These are phyloP conservation scores for Phytopythium sindhum DNA, from an alignment of 352 stramenopile species.

Conservation along the genomic window DNA sequence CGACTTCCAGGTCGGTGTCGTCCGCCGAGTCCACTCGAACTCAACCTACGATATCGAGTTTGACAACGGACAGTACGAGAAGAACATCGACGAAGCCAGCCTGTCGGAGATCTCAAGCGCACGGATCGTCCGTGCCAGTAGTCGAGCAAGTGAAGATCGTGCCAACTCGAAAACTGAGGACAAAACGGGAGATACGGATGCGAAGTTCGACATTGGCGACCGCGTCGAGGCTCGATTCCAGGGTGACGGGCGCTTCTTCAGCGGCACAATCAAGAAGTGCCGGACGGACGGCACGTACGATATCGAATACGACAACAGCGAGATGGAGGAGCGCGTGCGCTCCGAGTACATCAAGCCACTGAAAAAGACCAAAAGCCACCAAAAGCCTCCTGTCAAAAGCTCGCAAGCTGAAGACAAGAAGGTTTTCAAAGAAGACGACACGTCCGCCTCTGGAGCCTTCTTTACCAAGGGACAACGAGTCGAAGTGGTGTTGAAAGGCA, in stretches of 20 bases:
- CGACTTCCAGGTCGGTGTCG: conserved; percentile 47
- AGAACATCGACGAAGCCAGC: conserved; percentile 46
- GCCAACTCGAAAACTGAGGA: conserved; percentile 8
- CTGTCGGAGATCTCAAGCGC: conserved; percentile 39
- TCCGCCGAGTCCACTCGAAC: conserved; percentile 45
- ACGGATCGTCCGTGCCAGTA: conserved; percentile 27
- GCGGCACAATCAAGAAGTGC: conserved; percentile 41
- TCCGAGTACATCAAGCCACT: conserved; percentile 40
- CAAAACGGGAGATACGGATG: conserved; percentile 16
- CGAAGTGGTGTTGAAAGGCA: conserved; percentile 50
- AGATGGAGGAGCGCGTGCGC: conserved; percentile 54
- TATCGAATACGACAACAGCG: conserved; percentile 56
- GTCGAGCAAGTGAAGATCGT: conserved; percentile 12
- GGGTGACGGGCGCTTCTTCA: conserved; percentile 33
- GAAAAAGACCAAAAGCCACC: conserved; percentile 28
- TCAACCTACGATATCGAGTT: conserved; percentile 70
- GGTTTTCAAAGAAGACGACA: conserved; percentile 17
- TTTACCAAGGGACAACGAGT: conserved; percentile 56
- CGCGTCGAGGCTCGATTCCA: conserved; percentile 48
- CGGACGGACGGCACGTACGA: conserved; percentile 33
- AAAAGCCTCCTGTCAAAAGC: conserved; percentile 16
- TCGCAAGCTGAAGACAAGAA: conserved; percentile 10
- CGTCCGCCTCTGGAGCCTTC: conserved; percentile 28
- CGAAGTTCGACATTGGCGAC: conserved; percentile 33
- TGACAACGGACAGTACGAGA: conserved; percentile 50